A percentile compares a stretch with the other conserved stretches of the same genome.
These are phyloP conservation scores for Eucalyptus polyanthemos DNA, from an alignment of 345 rosid species.

Conservation along the genomic window DNA sequence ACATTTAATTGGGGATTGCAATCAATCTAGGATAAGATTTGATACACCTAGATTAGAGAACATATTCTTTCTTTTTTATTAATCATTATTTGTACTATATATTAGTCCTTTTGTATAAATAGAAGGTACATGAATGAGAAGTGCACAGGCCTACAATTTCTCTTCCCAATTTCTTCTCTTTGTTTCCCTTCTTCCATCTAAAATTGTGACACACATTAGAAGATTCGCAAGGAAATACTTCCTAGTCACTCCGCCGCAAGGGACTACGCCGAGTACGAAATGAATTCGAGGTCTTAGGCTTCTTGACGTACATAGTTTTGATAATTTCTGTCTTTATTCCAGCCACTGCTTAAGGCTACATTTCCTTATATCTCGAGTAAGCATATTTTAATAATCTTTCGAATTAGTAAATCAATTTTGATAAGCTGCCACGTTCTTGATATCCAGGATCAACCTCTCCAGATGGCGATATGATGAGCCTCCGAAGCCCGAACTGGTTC, in stretches of 20 bases:
- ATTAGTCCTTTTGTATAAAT: too few relatives aligned
- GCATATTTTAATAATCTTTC: not conserved
- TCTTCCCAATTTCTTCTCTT: too few relatives aligned
- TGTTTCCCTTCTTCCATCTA: too few relatives aligned
- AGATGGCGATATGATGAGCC: conserved; percentile 14
- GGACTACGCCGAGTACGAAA: not conserved
- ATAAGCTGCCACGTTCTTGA: not conserved
- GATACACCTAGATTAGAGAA: too few relatives aligned
- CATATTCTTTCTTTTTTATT: too few relatives aligned
- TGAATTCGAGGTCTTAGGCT: not conserved
- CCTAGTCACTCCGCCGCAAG: not conserved
- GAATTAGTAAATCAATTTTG: not conserved
- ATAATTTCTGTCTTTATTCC: not conserved
- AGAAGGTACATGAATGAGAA: too few relatives aligned
- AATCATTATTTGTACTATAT: too few relatives aligned
- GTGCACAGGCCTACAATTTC: too few relatives aligned
- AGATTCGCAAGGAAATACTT: not conserved
- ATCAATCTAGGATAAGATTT: too few relatives aligned
- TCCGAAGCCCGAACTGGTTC: not conserved
- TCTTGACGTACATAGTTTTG: not conserved
- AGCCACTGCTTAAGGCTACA: not conserved
- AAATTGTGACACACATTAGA: not conserved
- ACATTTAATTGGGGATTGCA: too few relatives aligned
- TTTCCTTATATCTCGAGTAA: not conserved
- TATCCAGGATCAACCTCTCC: conserved; percentile 18